These are phyloP conservation scores for Drosera capensis DNA, from an alignment of 148 eudicot genomes.

Conservation along the genomic window DNA sequence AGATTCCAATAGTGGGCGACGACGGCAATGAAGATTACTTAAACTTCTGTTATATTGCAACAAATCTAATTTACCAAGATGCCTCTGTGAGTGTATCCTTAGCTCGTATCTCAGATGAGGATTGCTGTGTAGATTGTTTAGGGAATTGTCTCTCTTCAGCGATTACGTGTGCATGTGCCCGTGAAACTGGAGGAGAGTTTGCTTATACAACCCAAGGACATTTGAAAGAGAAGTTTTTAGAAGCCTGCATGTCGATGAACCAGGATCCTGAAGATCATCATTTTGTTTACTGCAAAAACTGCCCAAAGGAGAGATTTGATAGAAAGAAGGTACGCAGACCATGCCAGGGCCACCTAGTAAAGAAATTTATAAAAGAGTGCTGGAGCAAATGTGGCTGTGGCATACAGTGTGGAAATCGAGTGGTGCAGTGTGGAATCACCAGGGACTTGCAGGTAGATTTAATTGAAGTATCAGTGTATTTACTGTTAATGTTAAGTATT, in stretches of 20 bases:
- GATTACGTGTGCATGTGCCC: constrained; percentile 65
- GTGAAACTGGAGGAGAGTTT: constrained; percentile 50
- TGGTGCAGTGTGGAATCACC: constrained; percentile 48
- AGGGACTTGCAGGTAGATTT: constrained; percentile 40
- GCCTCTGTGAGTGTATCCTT: constrained; percentile 43
- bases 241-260: constrained; percentile 19
- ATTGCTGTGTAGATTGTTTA: constrained; percentile 40
- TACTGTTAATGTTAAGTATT: background rate
- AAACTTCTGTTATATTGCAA: constrained; percentile 30
- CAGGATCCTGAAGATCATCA: constrained; percentile 20
- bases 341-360: constrained; percentile 50
- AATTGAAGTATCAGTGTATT: background rate
- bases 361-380: constrained; percentile 56
- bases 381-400: constrained; percentile 71
- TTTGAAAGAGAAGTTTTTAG: constrained; percentile 30
- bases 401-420: constrained; percentile 50
- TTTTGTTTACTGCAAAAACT: constrained; percentile 31
- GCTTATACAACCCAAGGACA: constrained; percentile 58
- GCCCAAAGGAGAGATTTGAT: constrained; percentile 44
- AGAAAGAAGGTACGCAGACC: constrained; percentile 22
- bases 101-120: constrained; percentile 56
- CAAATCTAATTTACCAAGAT: constrained; percentile 28
- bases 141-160: constrained; percentile 40
- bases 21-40: constrained; percentile 20
- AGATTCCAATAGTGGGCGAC: constrained; percentile 40